These are phyloP conservation scores for Yamadazyma sp. DNA, from an alignment of 805 yeast genomes.

Conservation along the genomic window DNA sequence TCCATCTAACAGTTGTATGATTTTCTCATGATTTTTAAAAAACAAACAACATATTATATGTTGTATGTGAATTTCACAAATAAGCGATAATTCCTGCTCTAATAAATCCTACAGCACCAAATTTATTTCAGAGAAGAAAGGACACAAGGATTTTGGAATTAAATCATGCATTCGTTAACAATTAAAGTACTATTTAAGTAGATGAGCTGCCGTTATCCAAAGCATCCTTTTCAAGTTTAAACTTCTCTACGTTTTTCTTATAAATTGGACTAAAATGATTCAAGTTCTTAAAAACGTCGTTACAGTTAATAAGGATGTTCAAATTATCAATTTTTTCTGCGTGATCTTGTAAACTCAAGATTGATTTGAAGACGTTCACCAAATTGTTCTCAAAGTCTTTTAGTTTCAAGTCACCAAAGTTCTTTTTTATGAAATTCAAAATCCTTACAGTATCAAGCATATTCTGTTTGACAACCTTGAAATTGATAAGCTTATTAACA, in stretches of 20 bases:
- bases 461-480: constrained; percentile 47
- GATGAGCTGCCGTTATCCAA: too few species aligned
- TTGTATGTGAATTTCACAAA: too few species aligned
- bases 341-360: constrained; percentile 19
- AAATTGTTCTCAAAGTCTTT: constrained; percentile 11
- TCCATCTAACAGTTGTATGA: too few species aligned
- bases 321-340: constrained; percentile 43
- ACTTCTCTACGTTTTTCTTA: constrained; percentile 41
- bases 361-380: constrained; percentile 8
- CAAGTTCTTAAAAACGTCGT: constrained; percentile 55
- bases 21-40: too few species aligned
- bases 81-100: too few species aligned
- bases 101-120: too few species aligned
- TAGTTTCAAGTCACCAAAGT: constrained; percentile 9
- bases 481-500: constrained; percentile 36
- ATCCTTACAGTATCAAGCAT: constrained; percentile 46
- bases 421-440: constrained; percentile 39
- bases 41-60: too few species aligned
- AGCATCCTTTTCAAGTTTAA: constrained; percentile 13
- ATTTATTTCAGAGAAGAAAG: too few species aligned
- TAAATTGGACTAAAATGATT: constrained; percentile 51
- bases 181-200: too few species aligned
- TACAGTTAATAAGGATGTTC: constrained; percentile 47
- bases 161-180: too few species aligned
- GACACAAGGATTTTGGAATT: not conserved